These are phyloP conservation scores for Leccinum truebloodii DNA, from an alignment of 768 basidiomycete genomes.

Conservation along the genomic window DNA sequence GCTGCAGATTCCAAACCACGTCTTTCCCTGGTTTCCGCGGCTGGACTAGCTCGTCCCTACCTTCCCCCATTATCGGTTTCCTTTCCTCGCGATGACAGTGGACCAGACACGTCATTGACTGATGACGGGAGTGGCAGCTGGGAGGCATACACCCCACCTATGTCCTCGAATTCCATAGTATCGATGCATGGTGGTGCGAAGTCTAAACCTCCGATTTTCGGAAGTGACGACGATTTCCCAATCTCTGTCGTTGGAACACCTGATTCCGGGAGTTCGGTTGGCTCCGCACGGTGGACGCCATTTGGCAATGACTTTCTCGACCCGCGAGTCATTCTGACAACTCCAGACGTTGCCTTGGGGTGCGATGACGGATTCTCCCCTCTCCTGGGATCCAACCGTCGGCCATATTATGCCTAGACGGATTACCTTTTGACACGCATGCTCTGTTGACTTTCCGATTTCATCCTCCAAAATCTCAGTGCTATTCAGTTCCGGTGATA, in stretches of 20 bases:
- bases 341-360: constrained; percentile 33
- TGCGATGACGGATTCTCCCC: constrained; percentile 43
- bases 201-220: constrained; percentile 43
- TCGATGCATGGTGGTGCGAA: constrained; percentile 42
- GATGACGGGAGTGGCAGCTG: constrained; percentile 55
- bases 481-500: constrained; percentile 9
- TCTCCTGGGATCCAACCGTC: constrained; percentile 49
- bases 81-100: constrained; percentile 49
- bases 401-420: constrained; percentile 32
- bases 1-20: constrained; percentile 16
- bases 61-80: constrained; percentile 46
- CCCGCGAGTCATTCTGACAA: constrained; percentile 33
- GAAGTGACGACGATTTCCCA: constrained; percentile 48
- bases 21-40: constrained; percentile 35
- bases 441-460: too few species aligned
- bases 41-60: constrained; percentile 44
- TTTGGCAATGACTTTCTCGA: constrained; percentile 34
- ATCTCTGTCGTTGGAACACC: constrained; percentile 37
- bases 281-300: constrained; percentile 27
- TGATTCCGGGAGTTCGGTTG: constrained; percentile 15
- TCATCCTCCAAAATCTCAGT: not conserved
- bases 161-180: constrained; percentile 53
- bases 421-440: not conserved
- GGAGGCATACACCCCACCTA: constrained; percentile 64
- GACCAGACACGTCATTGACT: constrained; percentile 50